Evolutionary conservation across 1,139 yeast species (phyloP).

Genomic region (Suhomyces guaymorum): DNA sequence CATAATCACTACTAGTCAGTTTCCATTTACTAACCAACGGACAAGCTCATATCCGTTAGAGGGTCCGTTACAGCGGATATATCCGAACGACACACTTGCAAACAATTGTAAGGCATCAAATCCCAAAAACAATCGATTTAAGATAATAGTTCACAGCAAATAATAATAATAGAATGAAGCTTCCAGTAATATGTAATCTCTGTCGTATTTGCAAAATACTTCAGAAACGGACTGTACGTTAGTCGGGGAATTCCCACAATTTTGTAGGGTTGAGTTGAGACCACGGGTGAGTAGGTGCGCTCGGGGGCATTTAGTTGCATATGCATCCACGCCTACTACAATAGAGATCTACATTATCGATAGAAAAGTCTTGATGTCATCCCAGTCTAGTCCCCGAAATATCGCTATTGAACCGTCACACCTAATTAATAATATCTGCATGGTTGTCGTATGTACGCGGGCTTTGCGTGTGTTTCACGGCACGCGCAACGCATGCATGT

Average conservation of each 20-base stretch:
- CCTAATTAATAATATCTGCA: too few species aligned
- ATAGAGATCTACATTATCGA: neutral
- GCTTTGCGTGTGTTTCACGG: neutral
- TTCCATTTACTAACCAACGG: too few species aligned
- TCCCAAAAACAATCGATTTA: neutral
- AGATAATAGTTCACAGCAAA: conserved; percentile 8
- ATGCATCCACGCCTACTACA: neutral
- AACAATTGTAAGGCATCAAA: neutral
- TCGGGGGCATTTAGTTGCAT: neutral
- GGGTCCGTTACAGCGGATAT: too few species aligned
- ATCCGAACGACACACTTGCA: too few species aligned
- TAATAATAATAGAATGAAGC: conserved; percentile 8
- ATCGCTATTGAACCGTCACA: too few species aligned
- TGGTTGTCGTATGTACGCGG: neutral
- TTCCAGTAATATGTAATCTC: conserved; percentile 1
- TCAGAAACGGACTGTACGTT: conserved; percentile 1
- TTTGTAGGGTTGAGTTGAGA: too few species aligned
- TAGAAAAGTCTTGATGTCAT: too few species aligned
- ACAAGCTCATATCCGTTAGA: too few species aligned
- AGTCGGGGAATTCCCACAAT: too few species aligned
- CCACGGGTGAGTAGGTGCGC: too few species aligned
- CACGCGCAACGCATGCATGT: neutral
- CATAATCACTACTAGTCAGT: too few species aligned
- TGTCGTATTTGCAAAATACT: conserved; percentile 12
- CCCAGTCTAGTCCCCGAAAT: too few species aligned